Conservation (phyloP, 202 grass and related monocot genomes). For the Hordeum pubiflorum region DNA sequence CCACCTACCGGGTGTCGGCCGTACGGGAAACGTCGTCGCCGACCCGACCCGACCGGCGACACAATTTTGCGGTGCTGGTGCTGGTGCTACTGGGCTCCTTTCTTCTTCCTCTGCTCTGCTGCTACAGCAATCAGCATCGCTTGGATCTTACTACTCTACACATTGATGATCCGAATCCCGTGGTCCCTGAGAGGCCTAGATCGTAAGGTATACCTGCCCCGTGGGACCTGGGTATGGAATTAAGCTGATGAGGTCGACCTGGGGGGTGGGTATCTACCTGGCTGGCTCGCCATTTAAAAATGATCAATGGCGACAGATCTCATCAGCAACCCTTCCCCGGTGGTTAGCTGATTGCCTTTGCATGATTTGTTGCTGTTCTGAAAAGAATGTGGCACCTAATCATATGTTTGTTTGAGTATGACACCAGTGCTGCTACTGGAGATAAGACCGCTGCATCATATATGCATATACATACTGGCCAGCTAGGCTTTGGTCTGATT, state of each 20-base stretch:
- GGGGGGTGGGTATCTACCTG: conserved; percentile 8
- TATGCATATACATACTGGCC: background rate
- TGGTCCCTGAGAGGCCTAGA: conserved; percentile 15
- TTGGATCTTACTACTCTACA: conserved; percentile 8
- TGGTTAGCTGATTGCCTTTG: conserved; percentile 25
- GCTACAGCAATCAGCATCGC: background rate
- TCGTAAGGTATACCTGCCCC: conserved; percentile 7
- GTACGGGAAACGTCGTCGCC: background rate
- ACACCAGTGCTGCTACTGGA: conserved; percentile 12
- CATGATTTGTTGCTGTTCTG: conserved; percentile 5
- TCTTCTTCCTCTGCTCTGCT: background rate
- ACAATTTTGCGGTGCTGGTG: background rate
- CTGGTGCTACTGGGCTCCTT: background rate
- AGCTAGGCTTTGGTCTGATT: background rate
- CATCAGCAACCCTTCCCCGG: background rate
- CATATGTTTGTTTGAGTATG: background rate
- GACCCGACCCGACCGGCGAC: background rate
- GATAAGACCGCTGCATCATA: conserved; percentile 19
- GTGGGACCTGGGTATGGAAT: background rate
- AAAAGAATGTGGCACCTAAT: conserved; percentile 43
- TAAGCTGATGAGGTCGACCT: background rate
- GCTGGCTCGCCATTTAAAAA: conserved; percentile 16
- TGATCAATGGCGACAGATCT: conserved; percentile 12
- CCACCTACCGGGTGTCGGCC: background rate
- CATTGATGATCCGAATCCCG: background rate